Percentiles rank a stretch among this genome's conserved stretches.
Conservation (phyloP, 2,329 filamentous ascomycete genomes). For the Fusarium secorum region DNA sequence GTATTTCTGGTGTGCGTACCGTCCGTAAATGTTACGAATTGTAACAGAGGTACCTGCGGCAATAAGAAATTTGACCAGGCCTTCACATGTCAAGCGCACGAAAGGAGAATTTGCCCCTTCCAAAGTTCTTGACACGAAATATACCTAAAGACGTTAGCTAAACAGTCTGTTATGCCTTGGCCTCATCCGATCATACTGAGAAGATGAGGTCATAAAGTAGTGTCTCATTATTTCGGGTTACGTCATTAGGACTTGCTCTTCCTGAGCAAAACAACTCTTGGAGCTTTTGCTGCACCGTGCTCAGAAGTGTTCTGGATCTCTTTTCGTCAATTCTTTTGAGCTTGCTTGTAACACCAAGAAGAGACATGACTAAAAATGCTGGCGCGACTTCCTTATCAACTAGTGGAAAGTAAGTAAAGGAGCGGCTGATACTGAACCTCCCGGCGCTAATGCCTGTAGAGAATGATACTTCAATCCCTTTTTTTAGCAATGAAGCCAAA, state of each 20-base stretch:
- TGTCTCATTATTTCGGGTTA: fast-evolving
- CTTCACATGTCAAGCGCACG: fast-evolving
- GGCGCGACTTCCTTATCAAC: fast-evolving
- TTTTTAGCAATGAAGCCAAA: fast-evolving
- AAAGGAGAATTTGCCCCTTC: not conserved
- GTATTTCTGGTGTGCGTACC: not conserved
- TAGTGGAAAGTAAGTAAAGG: not conserved
- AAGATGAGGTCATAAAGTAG: fast-evolving
- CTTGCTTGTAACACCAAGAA: fast-evolving
- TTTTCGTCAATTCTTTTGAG: fast-evolving
- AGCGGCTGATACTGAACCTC: fast-evolving
- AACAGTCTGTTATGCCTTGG: fast-evolving
- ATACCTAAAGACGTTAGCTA: fast-evolving
- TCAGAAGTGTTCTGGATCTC: fast-evolving
- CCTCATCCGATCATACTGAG: fast-evolving
- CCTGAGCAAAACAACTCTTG: not conserved
- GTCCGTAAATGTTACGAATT: fast-evolving
- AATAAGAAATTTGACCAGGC: fast-evolving
- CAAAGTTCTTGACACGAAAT: fast-evolving
- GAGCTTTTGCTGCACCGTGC: fast-evolving
- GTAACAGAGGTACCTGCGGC: not conserved
- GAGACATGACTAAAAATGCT: fast-evolving
- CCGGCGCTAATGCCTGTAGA: fast-evolving
- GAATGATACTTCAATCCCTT: fast-evolving
- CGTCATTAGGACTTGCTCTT: not conserved